These are phyloP conservation scores for Aspergillus sp. DNA, from an alignment of 2,329 filamentous ascomycete genomes.

Conservation along the genomic window DNA sequence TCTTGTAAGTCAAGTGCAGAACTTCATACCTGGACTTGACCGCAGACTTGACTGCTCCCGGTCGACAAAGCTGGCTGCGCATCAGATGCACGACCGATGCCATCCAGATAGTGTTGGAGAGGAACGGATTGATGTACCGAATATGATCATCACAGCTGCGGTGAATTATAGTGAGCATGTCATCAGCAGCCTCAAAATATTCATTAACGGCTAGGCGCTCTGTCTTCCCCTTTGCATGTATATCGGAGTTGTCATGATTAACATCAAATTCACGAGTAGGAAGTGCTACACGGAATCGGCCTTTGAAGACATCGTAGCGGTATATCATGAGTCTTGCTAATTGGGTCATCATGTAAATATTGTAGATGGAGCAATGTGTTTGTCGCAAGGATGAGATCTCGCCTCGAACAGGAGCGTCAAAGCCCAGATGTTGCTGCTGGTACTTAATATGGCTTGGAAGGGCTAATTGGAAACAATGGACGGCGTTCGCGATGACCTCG, in stretches of 20 bases:
- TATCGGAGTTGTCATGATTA: background rate
- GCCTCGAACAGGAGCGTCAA: conserved; percentile 9
- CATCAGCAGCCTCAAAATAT: conserved; percentile 26
- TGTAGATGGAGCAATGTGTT: conserved; percentile 24
- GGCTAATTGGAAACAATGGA: conserved; percentile 24
- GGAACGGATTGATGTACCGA: conserved; percentile 27
- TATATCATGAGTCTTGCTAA: conserved; percentile 30
- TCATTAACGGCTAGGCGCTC: conserved; percentile 13
- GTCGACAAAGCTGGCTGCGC: conserved; percentile 10
- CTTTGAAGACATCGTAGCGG: conserved; percentile 24
- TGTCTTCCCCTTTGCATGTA: background rate
- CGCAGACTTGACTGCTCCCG: conserved; percentile 4
- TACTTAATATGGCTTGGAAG: conserved; percentile 25
- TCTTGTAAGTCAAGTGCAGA: conserved; percentile 18
- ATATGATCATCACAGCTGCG: conserved; percentile 21
- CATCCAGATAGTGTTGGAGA: conserved; percentile 28
- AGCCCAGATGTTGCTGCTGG: conserved; percentile 24
- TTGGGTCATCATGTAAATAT: conserved; percentile 29
- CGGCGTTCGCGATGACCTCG: conserved; percentile 24
- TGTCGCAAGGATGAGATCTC: conserved; percentile 13
- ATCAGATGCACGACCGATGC: conserved; percentile 24
- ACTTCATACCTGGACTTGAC: conserved; percentile 16
- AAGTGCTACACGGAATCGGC: background rate
- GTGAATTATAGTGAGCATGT: conserved; percentile 21
- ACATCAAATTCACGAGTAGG: background rate